A percentile compares a stretch with the other conserved stretches of the same genome.
These are phyloP conservation scores for Amoebophrya sp. DNA, from an alignment of 169 alveolate species.

Conservation along the genomic window DNA sequence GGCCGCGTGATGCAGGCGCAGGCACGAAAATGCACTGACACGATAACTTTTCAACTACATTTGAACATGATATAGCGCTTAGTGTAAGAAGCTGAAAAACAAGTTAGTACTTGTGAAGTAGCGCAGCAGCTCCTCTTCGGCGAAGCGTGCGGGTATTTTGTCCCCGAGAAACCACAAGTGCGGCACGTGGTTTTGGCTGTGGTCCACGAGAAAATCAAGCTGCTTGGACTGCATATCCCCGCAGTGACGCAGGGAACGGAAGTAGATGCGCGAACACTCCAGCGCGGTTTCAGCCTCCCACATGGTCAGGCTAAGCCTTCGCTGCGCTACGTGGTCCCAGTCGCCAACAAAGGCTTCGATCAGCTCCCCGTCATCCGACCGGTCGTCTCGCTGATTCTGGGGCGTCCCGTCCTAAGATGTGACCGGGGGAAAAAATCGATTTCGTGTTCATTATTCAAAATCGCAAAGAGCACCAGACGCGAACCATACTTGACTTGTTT, in stretches of 20 bases:
- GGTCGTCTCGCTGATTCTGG: background rate
- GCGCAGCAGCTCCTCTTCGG: background rate
- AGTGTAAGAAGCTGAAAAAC: too few species aligned
- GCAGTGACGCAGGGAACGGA: constrained; percentile 9
- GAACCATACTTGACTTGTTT: too few species aligned
- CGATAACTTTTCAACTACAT: too few species aligned
- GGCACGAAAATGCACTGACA: too few species aligned
- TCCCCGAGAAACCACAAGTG: background rate
- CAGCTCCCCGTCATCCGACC: background rate
- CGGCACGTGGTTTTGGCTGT: background rate
- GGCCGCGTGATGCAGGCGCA: too few species aligned
- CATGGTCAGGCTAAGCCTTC: background rate
- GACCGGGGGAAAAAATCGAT: too few species aligned
- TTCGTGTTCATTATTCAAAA: too few species aligned
- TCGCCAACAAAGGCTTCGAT: background rate
- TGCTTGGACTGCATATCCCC: background rate
- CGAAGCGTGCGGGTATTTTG: background rate
- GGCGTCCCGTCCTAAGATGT: too few species aligned
- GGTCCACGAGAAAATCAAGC: background rate
- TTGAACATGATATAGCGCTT: too few species aligned
- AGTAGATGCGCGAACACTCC: constrained; percentile 15
- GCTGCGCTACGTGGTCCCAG: constrained; percentile 21
- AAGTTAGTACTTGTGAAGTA: background rate
- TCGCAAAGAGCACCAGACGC: too few species aligned
- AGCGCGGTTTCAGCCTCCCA: background rate